Evolutionary conservation across 129 eudicot species (phyloP).

Genomic region (Calendula officinalis): DNA sequence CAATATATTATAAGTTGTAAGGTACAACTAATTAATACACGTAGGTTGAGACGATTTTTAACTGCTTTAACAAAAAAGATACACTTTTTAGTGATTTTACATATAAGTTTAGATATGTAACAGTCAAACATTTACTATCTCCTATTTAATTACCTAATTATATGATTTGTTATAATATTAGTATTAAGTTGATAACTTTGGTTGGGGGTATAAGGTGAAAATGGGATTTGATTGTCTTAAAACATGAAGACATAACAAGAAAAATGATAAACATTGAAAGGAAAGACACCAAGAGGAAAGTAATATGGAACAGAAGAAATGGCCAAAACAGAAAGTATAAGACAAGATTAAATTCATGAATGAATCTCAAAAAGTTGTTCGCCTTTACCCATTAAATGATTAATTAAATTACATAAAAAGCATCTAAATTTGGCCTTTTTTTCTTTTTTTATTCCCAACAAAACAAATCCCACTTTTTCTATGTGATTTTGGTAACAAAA

Average conservation of each 20-base stretch:
- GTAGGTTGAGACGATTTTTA: too few species aligned
- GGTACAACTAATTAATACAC: too few species aligned
- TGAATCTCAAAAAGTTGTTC: slow-evolving; percentile 9
- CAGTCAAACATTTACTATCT: too few species aligned
- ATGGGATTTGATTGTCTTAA: not conserved
- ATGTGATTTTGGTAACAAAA: slow-evolving; percentile 19
- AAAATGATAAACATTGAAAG: not conserved
- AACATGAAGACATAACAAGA: slow-evolving; percentile 1
- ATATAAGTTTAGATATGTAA: too few species aligned
- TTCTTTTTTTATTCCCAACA: slow-evolving; percentile 18
- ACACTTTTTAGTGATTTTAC: too few species aligned
- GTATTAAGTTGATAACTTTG: not conserved
- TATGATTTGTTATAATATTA: too few species aligned
- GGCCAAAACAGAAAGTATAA: slow-evolving; percentile 31
- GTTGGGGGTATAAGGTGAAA: not conserved
- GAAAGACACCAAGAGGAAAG: not conserved
- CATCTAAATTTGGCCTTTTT: slow-evolving; percentile 21
- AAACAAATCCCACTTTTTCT: slow-evolving; percentile 31
- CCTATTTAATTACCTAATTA: too few species aligned
- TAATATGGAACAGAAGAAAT: slow-evolving; percentile 11
- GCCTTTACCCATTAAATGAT: slow-evolving; percentile 13
- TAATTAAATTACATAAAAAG: slow-evolving; percentile 18
- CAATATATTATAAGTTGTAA: too few species aligned
- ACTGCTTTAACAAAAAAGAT: too few species aligned
- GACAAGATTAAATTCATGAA: slow-evolving; percentile 12